phyloP scores from a whole-genome alignment of 192 early-diverging fungal genomes.

The Dispira simplex region DNA sequence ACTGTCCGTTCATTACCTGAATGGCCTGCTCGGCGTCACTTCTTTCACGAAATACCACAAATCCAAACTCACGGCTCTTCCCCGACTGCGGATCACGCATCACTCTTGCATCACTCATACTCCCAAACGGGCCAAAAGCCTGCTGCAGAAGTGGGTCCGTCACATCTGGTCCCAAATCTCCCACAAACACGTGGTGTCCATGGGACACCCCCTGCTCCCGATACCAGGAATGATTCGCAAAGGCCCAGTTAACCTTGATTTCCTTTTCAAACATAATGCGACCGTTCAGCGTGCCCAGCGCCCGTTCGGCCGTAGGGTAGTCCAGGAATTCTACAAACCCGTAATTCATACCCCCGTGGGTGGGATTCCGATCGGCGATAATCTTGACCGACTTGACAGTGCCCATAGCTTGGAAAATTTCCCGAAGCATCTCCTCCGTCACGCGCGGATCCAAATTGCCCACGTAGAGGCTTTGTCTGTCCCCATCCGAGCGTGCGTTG shows the following conservation, averaged over 20 bases:
- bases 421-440: conserved; percentile 51
- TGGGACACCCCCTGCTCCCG: no score
- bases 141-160: conserved; percentile 64
- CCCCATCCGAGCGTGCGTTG: conserved; percentile 12
- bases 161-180: conserved; percentile 82
- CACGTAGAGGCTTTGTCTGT: conserved; percentile 56
- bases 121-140: conserved; percentile 58
- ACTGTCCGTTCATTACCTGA: conserved; percentile 73
- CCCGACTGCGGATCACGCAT: conserved; percentile 86
- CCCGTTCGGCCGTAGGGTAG: conserved; percentile 50
- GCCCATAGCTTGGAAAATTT: conserved; percentile 53
- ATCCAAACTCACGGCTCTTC: conserved; percentile 84
- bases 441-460: conserved; percentile 74
- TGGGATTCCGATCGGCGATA: conserved; percentile 54
- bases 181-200: conserved; percentile 89
- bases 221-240: conserved; percentile 18
- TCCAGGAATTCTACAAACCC: conserved; percentile 79
- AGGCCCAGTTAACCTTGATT: conserved; percentile 52
- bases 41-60: conserved; percentile 80
- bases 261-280: conserved; percentile 44
- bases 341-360: no score
- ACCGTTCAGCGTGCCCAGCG: conserved; percentile 58
- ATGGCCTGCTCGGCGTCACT: conserved; percentile 79
- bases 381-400: conserved; percentile 62
- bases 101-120: conserved; percentile 74